A percentile compares a stretch with the other conserved stretches of the same genome.
These are phyloP conservation scores for Pugionium cornutum DNA, from an alignment of 345 rosid genomes.

Conservation along the genomic window DNA sequence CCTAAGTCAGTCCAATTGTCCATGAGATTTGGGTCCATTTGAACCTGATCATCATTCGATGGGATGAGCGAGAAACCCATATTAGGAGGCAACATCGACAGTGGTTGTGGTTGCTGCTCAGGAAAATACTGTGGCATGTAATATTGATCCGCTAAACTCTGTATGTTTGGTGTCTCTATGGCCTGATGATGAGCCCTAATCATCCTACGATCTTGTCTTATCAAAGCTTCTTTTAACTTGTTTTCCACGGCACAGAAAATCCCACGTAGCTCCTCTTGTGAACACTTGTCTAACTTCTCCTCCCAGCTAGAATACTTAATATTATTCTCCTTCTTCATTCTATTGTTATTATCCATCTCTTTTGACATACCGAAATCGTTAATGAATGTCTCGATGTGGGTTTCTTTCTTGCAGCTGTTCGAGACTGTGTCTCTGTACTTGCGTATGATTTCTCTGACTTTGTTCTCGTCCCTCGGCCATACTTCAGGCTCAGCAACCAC, in stretches of 20 bases:
- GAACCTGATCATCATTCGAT: conserved; percentile 29
- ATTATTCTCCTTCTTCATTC: conserved; percentile 5
- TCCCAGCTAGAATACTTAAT: conserved; percentile 32
- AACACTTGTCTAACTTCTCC: conserved; percentile 35
- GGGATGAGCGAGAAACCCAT: conserved; percentile 20
- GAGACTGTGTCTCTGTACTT: conserved; percentile 26
- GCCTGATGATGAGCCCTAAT: conserved; percentile 30
- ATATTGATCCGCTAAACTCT: conserved; percentile 22
- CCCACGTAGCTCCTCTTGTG: conserved; percentile 37
- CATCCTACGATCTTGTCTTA: conserved; percentile 21
- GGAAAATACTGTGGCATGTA: conserved; percentile 23
- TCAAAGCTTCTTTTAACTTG: conserved; percentile 33
- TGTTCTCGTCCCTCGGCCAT: conserved; percentile 37
- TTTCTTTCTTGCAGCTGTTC: conserved; percentile 27
- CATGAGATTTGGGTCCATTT: conserved; percentile 21
- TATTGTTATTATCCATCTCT: conserved; percentile 6
- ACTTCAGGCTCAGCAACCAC: conserved; percentile 35
- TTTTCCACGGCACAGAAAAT: conserved; percentile 22
- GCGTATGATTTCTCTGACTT: conserved; percentile 35
- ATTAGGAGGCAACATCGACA: conserved; percentile 22
- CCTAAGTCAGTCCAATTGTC: conserved; percentile 13
- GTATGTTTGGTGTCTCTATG: conserved; percentile 20
- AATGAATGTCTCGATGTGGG: conserved; percentile 28
- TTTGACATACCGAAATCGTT: conserved; percentile 20
- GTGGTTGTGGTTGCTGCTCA: conserved; percentile 31